A percentile compares a stretch with the other conserved stretches of the same genome.
Evolutionary conservation across 75 land plant species (phyloP).

Genomic region (Sequoia sempervirens): DNA sequence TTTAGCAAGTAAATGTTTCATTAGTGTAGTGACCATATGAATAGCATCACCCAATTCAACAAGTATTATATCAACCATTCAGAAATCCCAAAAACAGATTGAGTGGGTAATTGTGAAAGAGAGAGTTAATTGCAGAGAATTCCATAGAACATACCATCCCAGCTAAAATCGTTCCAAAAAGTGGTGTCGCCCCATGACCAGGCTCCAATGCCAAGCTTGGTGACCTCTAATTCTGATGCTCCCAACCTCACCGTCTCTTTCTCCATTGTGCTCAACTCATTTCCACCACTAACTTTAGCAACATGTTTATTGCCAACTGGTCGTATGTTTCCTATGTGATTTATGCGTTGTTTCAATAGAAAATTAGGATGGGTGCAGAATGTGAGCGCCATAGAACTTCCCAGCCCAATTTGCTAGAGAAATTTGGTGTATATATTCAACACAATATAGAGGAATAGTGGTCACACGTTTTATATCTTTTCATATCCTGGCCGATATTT

Average conservation of each 20-base stretch:
- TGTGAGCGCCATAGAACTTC: neutral
- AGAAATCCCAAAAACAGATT: neutral
- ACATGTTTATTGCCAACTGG: conserved; percentile 15
- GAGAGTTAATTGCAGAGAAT: neutral
- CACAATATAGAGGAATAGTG: neutral
- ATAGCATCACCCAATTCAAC: too few species aligned
- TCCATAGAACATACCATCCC: conserved; percentile 63
- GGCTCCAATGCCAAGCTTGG: conserved; percentile 84
- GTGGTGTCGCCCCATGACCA: conserved; percentile 95
- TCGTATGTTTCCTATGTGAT: neutral
- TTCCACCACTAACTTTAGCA: conserved; percentile 16
- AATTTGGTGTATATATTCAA: neutral
- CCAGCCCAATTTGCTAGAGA: neutral
- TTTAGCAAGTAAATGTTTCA: too few species aligned
- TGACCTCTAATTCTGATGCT: conserved; percentile 69
- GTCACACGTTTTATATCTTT: neutral
- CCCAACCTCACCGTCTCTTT: conserved; percentile 60
- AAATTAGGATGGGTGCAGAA: neutral
- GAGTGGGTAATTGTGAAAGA: neutral
- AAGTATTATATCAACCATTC: too few species aligned
- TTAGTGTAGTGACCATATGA: too few species aligned
- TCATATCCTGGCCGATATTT: neutral
- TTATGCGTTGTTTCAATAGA: neutral
- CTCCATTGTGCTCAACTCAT: conserved; percentile 2
- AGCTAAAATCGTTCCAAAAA: conserved; percentile 76